phyloP scores from a whole-genome alignment of 352 stramenopile species.

The Phytophthora colocasiae region DNA sequence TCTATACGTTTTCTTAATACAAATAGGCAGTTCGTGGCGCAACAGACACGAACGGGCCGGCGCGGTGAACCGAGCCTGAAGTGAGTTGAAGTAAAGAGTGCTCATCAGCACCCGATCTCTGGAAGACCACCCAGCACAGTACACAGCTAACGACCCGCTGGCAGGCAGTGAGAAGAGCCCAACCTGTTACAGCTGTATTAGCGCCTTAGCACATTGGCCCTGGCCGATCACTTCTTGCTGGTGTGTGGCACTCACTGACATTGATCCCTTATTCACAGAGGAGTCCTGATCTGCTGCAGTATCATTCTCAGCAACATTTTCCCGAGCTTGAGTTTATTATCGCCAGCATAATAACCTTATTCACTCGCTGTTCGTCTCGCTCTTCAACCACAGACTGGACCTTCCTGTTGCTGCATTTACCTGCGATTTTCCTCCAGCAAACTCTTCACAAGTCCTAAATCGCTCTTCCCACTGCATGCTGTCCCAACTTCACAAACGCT shows the following conservation, averaged over 20 bases:
- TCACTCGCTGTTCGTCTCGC: conserved; percentile 1
- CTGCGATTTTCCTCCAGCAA: conserved; percentile 12
- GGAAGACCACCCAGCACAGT: too few species aligned
- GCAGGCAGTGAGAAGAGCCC: too few species aligned
- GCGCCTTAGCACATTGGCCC: conserved; percentile 1
- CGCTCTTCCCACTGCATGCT: not conserved
- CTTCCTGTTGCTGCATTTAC: not conserved
- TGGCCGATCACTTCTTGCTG: conserved; percentile 7
- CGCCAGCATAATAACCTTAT: not conserved
- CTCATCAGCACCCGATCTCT: too few species aligned
- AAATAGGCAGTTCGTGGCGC: too few species aligned
- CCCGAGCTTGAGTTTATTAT: conserved; percentile 11
- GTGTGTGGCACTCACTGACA: not conserved
- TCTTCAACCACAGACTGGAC: not conserved
- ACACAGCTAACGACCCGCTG: too few species aligned
- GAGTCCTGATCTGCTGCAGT: not conserved
- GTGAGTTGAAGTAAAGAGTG: too few species aligned
- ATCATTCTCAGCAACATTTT: not conserved
- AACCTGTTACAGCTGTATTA: not conserved
- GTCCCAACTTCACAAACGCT: not conserved
- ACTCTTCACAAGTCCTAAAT: not conserved
- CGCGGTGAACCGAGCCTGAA: too few species aligned
- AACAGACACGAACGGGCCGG: too few species aligned
- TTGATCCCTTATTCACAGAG: not conserved
- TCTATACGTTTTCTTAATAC: too few species aligned